These are phyloP conservation scores for Neurospora tetraspora DNA, from an alignment of 495 filamentous ascomycete species.

Conservation along the genomic window DNA sequence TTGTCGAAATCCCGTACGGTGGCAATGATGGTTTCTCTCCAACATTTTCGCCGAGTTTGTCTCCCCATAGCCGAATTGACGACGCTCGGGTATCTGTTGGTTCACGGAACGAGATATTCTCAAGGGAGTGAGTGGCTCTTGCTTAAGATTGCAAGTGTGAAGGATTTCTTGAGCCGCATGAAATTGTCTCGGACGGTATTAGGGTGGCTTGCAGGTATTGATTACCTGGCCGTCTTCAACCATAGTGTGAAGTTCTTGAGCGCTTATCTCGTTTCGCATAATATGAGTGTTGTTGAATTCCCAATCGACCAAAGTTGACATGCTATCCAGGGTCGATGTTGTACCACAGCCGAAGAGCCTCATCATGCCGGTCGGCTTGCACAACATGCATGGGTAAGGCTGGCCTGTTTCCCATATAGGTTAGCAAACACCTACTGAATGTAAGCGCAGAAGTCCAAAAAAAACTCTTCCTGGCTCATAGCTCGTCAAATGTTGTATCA, in stretches of 20 bases:
- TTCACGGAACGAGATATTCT: not conserved
- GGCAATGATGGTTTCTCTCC: not conserved
- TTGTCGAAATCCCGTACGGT: not conserved
- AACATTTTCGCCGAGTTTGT: not conserved
- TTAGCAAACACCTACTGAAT: not conserved
- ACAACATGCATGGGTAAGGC: not conserved
- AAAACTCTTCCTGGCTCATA: not conserved
- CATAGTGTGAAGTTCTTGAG: not conserved
- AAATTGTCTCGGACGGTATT: not conserved
- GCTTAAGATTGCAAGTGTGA: not conserved
- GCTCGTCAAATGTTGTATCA: not conserved
- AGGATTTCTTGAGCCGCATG: not conserved
- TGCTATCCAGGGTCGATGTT: not conserved
- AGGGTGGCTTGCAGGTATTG: not conserved
- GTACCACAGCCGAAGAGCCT: not conserved
- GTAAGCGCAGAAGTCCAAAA: not conserved
- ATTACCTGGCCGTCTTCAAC: not conserved
- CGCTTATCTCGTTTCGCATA: not conserved
- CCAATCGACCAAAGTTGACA: not conserved
- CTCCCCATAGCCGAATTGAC: not conserved
- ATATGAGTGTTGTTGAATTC: not conserved
- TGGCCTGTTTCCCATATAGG: not conserved
- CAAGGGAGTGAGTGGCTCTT: not conserved
- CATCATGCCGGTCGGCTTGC: not conserved
- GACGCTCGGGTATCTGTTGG: not conserved